Evolutionary conservation across 116 monocot genomes (phyloP).

Genomic region (Trichopus zeylanicus): DNA sequence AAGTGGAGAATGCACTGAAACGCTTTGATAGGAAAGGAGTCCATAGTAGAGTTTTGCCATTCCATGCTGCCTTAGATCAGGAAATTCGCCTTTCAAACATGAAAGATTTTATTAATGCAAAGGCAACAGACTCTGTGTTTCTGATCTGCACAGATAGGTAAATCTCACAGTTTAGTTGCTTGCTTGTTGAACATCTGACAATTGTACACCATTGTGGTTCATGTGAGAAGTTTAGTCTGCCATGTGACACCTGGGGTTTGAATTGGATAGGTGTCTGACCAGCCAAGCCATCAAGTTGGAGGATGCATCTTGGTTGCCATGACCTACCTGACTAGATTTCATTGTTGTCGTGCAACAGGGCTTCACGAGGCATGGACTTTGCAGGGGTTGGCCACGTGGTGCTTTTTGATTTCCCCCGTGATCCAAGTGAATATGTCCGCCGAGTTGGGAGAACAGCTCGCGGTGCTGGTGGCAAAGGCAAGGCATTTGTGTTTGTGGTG

Average conservation of each 20-base stretch:
- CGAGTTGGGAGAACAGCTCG: constrained; percentile 92
- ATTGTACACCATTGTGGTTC: too few relatives aligned
- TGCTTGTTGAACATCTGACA: too few relatives aligned
- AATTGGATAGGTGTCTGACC: too few relatives aligned
- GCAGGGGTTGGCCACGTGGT: constrained; percentile 71
- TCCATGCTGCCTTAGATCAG: constrained; percentile 82
- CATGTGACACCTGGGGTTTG: too few relatives aligned
- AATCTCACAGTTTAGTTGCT: neutral
- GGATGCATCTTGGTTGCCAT: too few relatives aligned
- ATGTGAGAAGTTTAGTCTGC: too few relatives aligned
- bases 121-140: constrained; percentile 51
- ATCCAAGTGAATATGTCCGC: constrained; percentile 92
- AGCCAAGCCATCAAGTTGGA: too few relatives aligned
- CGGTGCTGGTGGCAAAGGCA: constrained; percentile 65
- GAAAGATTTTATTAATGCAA: constrained; percentile 64
- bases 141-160: constrained; percentile 97
- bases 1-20: constrained; percentile 77
- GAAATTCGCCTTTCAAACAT: constrained; percentile 66
- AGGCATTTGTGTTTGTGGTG: constrained; percentile 74
- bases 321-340: neutral
- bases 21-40: constrained; percentile 65
- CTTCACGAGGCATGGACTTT: constrained; percentile 88
- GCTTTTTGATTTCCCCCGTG: constrained; percentile 83
- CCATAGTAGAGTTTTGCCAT: constrained; percentile 58
- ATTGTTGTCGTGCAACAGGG: constrained; percentile 30